phyloP scores from a whole-genome alignment of 805 yeast species.

The Barnettozyma wickerhamii region DNA sequence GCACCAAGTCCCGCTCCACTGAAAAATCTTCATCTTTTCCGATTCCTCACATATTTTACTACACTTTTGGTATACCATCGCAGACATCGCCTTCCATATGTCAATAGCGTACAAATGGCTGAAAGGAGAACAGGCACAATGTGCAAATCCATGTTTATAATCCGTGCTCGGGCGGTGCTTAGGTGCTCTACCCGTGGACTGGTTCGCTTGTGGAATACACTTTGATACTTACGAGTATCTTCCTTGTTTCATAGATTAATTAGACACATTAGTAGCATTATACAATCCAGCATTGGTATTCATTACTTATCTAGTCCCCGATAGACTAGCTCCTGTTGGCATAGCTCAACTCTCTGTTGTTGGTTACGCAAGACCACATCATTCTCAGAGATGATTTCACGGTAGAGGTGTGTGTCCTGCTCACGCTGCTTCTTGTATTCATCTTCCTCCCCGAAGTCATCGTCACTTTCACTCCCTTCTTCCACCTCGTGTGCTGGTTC shows the following conservation, averaged over 20 bases:
- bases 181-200: constrained; percentile 1
- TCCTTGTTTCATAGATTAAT: background rate
- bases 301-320: constrained; percentile 30
- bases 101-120: constrained; percentile 27
- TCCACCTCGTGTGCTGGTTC: constrained; percentile 1
- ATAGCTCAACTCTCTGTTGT: constrained; percentile 37
- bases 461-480: constrained; percentile 17
- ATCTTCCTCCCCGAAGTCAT: constrained; percentile 24
- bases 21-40: background rate
- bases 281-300: background rate
- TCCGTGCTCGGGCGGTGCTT: constrained; percentile 10
- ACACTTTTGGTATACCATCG: constrained; percentile 29
- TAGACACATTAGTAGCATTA: no score
- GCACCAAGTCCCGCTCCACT: background rate
- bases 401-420: constrained; percentile 44
- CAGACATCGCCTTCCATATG: constrained; percentile 18
- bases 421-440: constrained; percentile 28
- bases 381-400: constrained; percentile 56
- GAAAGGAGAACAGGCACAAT: constrained; percentile 23
- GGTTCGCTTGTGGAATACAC: constrained; percentile 30
- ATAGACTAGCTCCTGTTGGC: constrained; percentile 43
- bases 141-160: constrained; percentile 21
- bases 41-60: constrained; percentile 22
- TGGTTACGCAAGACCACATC: constrained; percentile 49
- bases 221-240: background rate